Base-by-base conservation (phyloP, 352 stramenopile genomes). In the Phytophthora brassicae region DNA sequence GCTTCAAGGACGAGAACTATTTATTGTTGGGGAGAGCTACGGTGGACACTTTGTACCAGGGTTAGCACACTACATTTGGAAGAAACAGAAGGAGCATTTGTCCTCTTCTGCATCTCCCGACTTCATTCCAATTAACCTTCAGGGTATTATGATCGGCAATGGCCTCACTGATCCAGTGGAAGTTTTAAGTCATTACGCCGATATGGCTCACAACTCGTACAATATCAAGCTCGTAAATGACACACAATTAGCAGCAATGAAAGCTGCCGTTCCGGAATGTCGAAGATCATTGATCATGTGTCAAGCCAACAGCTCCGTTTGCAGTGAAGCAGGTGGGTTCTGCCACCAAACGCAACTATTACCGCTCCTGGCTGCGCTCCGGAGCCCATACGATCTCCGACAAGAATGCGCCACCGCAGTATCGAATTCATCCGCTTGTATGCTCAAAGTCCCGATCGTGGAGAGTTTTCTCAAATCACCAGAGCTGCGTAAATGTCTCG, bases 341-440 rank as follows among this genome's bases (percentile, higher is more conserved):
- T 92, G 84, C 45, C 42, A 56, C 2, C 51, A 59, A 22, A 68
- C 70, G 7, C 60, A 89, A 11, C 50, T 84, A 4, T 22, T 54
- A 6, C 81, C 75, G 4, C 45, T 89, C 12, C 51, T 66, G 3
- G n/a, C 50, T 24, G 56, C 54, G 0, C 38, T 65, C 20, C 68
- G 70, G 17, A 90, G 77, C 48, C 59, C 62, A 23, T 91, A 91
- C 72, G 82, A 92, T 56, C 80, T 92, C 17, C 77, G 81, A 14
- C 49, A 66, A 50, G 42, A 51, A 29, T 75, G 66, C 52, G 23
- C 66, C 33, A 46, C 65, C 13, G 51, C 64, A 0, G 16, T 53
- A 23, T 47, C 52, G 19, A 64, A 66, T 38, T 43, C 49, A 14
- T 52, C 41, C 12, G 17, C 22, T n/a, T 72, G 70, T 58, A 52